These are phyloP conservation scores for Phialophora verrucosa DNA, from an alignment of 2,329 filamentous ascomycete species.

Conservation along the genomic window DNA sequence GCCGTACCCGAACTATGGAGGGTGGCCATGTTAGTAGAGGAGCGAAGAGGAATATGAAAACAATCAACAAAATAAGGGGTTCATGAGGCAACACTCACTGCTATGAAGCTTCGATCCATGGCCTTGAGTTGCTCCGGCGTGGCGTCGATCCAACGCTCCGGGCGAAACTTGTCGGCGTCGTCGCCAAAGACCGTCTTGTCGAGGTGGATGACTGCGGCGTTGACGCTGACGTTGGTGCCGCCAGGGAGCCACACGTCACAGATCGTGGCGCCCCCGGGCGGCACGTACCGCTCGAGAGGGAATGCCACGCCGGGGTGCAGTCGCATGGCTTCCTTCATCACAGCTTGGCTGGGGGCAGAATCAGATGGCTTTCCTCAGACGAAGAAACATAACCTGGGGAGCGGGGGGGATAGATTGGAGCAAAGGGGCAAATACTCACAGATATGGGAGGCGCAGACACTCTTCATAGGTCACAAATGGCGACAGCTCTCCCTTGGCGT, in stretches of 20 bases:
- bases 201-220: slow-evolving; percentile 45
- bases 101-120: not conserved
- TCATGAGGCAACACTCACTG: slow-evolving; percentile 4
- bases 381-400: not conserved
- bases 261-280: slow-evolving; percentile 41
- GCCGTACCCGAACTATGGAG: slow-evolving; percentile 40
- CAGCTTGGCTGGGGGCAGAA: slow-evolving; percentile 43
- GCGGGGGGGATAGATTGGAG: not conserved
- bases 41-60: not conserved
- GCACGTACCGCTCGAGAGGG: slow-evolving; percentile 45
- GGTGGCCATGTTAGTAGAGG: not conserved
- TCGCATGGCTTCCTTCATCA: slow-evolving; percentile 49
- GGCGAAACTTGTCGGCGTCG: slow-evolving; percentile 5
- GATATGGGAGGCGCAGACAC: slow-evolving; percentile 44
- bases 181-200: slow-evolving; percentile 41
- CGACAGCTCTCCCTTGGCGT: slow-evolving; percentile 14
- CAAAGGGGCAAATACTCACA: slow-evolving; percentile 44
- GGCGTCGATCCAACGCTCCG: slow-evolving; percentile 8
- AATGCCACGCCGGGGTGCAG: slow-evolving; percentile 45
- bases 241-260: slow-evolving; percentile 40
- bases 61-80: not conserved
- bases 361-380: not conserved
- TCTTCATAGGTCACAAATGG: slow-evolving; percentile 23
- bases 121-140: not conserved
- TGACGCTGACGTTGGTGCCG: slow-evolving; percentile 44